Evolutionary conservation across 2,329 filamentous ascomycete genomes (phyloP), one percentile per base, ranked within the genome.

Genomic region (Exophiala sp.): DNA sequence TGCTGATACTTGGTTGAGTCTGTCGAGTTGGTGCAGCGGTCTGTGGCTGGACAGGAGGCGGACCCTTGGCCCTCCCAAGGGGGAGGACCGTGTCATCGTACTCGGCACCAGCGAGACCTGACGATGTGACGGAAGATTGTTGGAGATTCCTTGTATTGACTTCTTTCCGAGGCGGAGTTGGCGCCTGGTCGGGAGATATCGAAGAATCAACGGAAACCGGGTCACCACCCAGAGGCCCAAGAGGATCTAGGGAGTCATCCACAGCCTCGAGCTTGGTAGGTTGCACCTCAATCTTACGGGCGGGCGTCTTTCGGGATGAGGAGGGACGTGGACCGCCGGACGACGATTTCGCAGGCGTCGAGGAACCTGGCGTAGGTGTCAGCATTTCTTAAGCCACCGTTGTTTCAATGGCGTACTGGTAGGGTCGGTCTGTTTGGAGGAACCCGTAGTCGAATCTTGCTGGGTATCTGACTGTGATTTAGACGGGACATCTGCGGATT

Each of bases 1-100:
- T 74, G 67, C 86, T 94, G 58, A 96, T 81, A 65, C 90, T 95
- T 14, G 90, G 89, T 63, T 82, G 78, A 19, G 71, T 73, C 57
- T 78, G 75, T 60, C 78, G 70, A 60, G 73, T 70, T 1, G 70
- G 64, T 21, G 74, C 69, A 27, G 53, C 51, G 16, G 70, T 70
- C 19, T 66, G 68, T 10, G 66, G 74, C 55, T 81, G 78, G 1
- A 81, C 78, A 13, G 79, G 79, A 24, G 79, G 79, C 74, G 81
- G 59, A 65, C 79, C 63, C 70, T 76, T 66, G 68, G 88, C 76
- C 56, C 87, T 75, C 30, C 84, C 77, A 34, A 80, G 75, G 3
- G 71, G 70, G n/a, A 70, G 72, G 8, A 78, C 74, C 58, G 83
- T 77, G 53, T 88, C 85, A 55, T 86, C 85, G 46, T 88, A 76